Conservation (phyloP, 768 basidiomycete species). For the Pleurotus salmoneostramineus region DNA sequence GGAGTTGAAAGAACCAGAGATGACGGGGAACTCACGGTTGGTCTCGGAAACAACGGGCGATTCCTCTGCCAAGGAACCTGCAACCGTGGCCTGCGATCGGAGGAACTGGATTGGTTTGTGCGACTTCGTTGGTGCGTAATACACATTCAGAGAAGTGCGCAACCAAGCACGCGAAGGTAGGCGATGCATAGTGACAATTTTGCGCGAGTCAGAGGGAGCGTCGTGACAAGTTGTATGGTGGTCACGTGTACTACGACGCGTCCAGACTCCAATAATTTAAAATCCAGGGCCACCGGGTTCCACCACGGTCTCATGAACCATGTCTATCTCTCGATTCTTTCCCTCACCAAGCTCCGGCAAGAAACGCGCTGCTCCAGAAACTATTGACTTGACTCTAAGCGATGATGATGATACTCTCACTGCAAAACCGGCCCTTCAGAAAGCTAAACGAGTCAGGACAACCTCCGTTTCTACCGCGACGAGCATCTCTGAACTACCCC, state of each 20-base stretch:
- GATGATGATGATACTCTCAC: background rate
- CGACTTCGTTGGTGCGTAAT: background rate
- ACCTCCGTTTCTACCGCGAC: too few species aligned
- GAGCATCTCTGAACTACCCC: too few species aligned
- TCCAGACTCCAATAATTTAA: background rate
- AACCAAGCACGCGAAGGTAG: too few species aligned
- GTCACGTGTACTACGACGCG: background rate
- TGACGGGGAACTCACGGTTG: conserved; percentile 44
- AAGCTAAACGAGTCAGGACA: background rate
- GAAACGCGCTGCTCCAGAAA: conserved; percentile 9
- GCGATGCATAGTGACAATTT: too few species aligned
- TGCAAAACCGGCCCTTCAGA: background rate
- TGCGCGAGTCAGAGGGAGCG: too few species aligned
- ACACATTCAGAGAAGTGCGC: too few species aligned
- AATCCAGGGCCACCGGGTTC: too few species aligned
- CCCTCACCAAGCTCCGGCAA: conserved; percentile 9
- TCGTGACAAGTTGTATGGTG: background rate
- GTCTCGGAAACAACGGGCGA: conserved; percentile 54
- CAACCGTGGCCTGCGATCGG: conserved; percentile 22
- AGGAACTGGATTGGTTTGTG: background rate
- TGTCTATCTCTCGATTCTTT: conserved; percentile 40
- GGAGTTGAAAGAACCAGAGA: conserved; percentile 3
- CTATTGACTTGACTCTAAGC: background rate
- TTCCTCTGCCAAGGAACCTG: conserved; percentile 23
- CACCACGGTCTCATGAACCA: too few species aligned